Conservation (phyloP, 73 alveolate species). For the Uronychia binucleata region DNA sequence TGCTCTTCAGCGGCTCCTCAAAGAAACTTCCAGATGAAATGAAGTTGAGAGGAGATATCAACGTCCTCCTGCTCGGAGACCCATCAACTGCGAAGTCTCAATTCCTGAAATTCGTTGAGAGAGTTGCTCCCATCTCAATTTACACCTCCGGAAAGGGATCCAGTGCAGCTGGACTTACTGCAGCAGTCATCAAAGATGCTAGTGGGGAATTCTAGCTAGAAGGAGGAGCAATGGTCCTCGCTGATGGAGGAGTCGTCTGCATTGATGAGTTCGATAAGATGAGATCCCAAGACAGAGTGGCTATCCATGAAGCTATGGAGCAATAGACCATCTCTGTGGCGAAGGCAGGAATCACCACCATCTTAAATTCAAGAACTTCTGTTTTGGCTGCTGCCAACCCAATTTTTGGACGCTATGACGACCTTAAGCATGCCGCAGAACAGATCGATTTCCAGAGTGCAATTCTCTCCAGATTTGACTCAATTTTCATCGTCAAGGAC, state of each 20-base stretch:
- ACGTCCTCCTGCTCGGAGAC: constrained; percentile 98
- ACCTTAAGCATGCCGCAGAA: constrained; percentile 93
- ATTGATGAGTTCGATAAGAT: constrained; percentile 99
- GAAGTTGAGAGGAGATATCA: constrained; percentile 99
- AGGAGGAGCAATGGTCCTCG: constrained; percentile 99
- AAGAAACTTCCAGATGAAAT: constrained; percentile 97
- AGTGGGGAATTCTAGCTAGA: constrained; percentile 94
- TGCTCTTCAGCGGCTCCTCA: constrained; percentile 98
- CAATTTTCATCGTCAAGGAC: constrained; percentile 98
- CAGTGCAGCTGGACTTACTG: constrained; percentile 99
- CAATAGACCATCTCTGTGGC: constrained; percentile 99
- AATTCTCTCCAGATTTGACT: constrained; percentile 99
- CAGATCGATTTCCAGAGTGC: constrained; percentile 99
- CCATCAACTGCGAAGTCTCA: constrained; percentile 99
- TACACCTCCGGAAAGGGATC: constrained; percentile 99
- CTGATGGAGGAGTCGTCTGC: constrained; percentile 99
- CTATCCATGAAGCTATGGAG: constrained; percentile 99
- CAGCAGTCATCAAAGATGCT: constrained; percentile 90
- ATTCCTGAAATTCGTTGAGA: constrained; percentile 95
- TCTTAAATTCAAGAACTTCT: constrained; percentile 94
- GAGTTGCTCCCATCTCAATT: constrained; percentile 98
- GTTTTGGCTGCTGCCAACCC: constrained; percentile 99
- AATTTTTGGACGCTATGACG: constrained; percentile 99
- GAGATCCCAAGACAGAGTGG: constrained; percentile 99
- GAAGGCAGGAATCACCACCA: constrained; percentile 99